These are phyloP conservation scores for Jaltomata sinuosa DNA, from an alignment of 257 asterid species.

Conservation along the genomic window DNA sequence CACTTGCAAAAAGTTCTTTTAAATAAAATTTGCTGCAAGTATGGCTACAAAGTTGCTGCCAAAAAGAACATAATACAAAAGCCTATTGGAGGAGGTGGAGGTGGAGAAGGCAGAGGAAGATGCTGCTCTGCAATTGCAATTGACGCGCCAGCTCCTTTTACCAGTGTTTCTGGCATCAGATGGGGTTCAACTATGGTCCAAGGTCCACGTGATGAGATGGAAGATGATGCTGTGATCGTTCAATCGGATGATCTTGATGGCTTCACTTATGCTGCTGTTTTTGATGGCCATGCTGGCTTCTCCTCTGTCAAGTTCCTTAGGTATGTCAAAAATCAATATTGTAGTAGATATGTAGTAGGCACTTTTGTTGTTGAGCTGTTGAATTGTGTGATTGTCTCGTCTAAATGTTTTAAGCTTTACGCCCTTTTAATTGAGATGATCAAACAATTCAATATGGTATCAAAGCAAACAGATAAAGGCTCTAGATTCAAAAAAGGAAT, in stretches of 20 bases:
- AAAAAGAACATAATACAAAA: slow-evolving; percentile 23
- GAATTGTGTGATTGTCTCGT: background rate
- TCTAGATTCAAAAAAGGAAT: background rate
- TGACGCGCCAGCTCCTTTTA: slow-evolving; percentile 48
- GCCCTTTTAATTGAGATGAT: background rate
- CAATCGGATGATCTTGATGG: slow-evolving; percentile 58
- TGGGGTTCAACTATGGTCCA: slow-evolving; percentile 71
- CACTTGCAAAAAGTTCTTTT: slow-evolving; percentile 46
- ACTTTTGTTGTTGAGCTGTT: background rate
- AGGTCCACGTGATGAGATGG: slow-evolving; percentile 97
- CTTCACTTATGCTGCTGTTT: slow-evolving; percentile 77
- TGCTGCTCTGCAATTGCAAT: slow-evolving; percentile 71
- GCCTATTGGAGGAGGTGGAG: slow-evolving; percentile 4
- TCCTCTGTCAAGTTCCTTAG: slow-evolving; percentile 76
- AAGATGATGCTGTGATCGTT: slow-evolving; percentile 66
- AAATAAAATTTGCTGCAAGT: slow-evolving; percentile 37
- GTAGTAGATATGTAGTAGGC: background rate
- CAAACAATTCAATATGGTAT: background rate
- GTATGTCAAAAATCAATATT: slow-evolving; percentile 18
- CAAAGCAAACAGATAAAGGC: background rate
- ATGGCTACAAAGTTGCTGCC: slow-evolving; percentile 13
- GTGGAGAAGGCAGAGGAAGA: slow-evolving; percentile 23
- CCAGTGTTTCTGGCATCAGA: slow-evolving; percentile 48
- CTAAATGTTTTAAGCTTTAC: background rate
- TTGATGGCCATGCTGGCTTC: slow-evolving; percentile 93